These are phyloP conservation scores for Fraxinus sp. DNA, from an alignment of 305 asterid species.

Conservation along the genomic window DNA sequence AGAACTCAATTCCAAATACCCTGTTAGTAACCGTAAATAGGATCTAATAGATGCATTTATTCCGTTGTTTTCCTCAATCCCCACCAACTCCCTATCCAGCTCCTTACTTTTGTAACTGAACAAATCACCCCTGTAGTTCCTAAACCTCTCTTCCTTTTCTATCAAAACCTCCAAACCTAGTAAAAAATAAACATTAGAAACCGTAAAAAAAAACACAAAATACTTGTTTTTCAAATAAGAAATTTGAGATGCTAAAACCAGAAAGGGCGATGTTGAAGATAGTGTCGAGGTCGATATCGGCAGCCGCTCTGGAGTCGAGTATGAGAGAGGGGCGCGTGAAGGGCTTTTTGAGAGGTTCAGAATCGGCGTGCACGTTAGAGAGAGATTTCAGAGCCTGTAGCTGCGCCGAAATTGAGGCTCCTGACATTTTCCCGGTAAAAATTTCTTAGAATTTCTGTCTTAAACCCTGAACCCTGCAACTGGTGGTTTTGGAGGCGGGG, in stretches of 20 bases:
- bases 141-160: slow-evolving; percentile 57
- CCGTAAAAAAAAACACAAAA: too few relatives aligned
- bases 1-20: slow-evolving; percentile 54
- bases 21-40: slow-evolving; percentile 66
- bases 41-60: slow-evolving; percentile 56
- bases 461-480: too few relatives aligned
- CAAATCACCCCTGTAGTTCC: slow-evolving; percentile 60
- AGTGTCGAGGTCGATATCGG: slow-evolving; percentile 69
- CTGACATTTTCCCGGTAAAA: slow-evolving; percentile 13
- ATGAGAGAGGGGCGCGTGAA: slow-evolving; percentile 71
- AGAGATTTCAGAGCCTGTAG: slow-evolving; percentile 54
- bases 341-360: slow-evolving; percentile 64
- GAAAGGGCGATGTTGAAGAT: slow-evolving; percentile 48
- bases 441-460: too few relatives aligned
- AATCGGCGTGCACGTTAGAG: slow-evolving; percentile 42
- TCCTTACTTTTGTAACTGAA: slow-evolving; percentile 71
- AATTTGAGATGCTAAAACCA: slow-evolving; percentile 38
- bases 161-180: slow-evolving; percentile 75
- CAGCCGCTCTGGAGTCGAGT: slow-evolving; percentile 71
- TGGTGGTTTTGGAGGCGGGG: too few relatives aligned
- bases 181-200: not conserved
- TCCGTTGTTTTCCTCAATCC: slow-evolving; percentile 58
- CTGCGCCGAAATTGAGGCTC: slow-evolving; percentile 66
- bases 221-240: not conserved
- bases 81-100: slow-evolving; percentile 69